phyloP scores from a whole-genome alignment of 768 basidiomycete genomes.

The Lepiota venenata region DNA sequence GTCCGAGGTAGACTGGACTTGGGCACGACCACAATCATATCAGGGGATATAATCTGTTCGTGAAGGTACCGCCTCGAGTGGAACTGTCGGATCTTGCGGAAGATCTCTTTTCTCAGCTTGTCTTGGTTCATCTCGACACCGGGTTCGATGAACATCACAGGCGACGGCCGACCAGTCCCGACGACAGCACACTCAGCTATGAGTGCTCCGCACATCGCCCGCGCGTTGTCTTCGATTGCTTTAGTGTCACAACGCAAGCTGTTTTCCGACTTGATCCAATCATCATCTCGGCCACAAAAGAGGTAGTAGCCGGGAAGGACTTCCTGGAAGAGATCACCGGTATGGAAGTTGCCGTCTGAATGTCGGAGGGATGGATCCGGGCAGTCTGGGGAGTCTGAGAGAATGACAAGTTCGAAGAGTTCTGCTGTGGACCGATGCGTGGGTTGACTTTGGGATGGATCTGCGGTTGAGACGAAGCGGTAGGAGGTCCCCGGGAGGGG shows the following conservation, averaged over 20 bases:
- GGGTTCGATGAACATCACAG: constrained; percentile 73
- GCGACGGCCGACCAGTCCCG: constrained; percentile 72
- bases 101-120: constrained; percentile 66
- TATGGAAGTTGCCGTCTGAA: constrained; percentile 72
- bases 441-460: constrained; percentile 31
- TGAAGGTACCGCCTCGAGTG: constrained; percentile 75
- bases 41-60: constrained; percentile 64
- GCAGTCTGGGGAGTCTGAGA: constrained; percentile 64
- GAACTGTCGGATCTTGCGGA: constrained; percentile 70
- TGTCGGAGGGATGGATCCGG: constrained; percentile 56
- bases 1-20: constrained; percentile 70
- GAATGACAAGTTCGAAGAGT: constrained; percentile 68
- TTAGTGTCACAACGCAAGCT: constrained; percentile 78
- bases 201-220: constrained; percentile 58
- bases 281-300: constrained; percentile 73
- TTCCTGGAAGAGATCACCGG: constrained; percentile 79
- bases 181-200: constrained; percentile 77
- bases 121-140: constrained; percentile 45
- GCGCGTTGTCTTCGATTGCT: constrained; percentile 78
- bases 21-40: constrained; percentile 67
- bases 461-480: constrained; percentile 53
- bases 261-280: constrained; percentile 84
- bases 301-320: constrained; percentile 52
- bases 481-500: constrained; percentile 64
- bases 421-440: constrained; percentile 53